These are phyloP conservation scores for Hypoxylon sp. DNA, from an alignment of 2,329 filamentous ascomycete genomes.

Conservation along the genomic window DNA sequence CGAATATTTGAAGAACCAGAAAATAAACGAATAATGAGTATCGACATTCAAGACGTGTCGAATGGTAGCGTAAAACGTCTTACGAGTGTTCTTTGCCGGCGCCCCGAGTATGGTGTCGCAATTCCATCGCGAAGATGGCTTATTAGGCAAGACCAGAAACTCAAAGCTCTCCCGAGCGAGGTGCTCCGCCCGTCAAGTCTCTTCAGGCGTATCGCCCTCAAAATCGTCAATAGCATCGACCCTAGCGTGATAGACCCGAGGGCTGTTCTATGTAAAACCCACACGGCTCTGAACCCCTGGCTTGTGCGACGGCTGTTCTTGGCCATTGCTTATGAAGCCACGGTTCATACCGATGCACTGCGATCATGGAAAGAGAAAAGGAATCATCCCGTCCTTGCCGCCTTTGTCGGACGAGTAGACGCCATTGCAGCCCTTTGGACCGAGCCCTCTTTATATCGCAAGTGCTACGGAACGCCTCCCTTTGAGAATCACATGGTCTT, in stretches of 20 bases:
- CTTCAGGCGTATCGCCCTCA: constrained; percentile 54
- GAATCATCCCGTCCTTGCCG: constrained; percentile 42
- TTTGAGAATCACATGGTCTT: constrained; percentile 51
- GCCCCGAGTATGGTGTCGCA: constrained; percentile 52
- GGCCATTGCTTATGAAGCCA: constrained; percentile 61
- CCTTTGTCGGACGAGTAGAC: constrained; percentile 55
- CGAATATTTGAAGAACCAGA: constrained; percentile 17
- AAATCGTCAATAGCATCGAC: constrained; percentile 51
- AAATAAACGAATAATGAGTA: constrained; percentile 43
- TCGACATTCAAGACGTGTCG: constrained; percentile 49
- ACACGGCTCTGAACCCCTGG: constrained; percentile 59
- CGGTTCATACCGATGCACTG: constrained; percentile 50
- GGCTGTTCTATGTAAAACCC: constrained; percentile 60
- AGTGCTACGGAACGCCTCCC: constrained; percentile 53
- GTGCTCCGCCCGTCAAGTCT: constrained; percentile 51
- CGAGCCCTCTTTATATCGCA: constrained; percentile 54
- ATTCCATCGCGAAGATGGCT: constrained; percentile 58
- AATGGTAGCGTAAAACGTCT: constrained; percentile 53
- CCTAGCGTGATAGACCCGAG: constrained; percentile 49
- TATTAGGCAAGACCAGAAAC: constrained; percentile 53
- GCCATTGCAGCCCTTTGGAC: constrained; percentile 60
- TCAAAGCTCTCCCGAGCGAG: constrained; percentile 49
- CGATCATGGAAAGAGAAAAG: constrained; percentile 48
- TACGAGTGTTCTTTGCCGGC: constrained; percentile 57
- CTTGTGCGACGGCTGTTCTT: constrained; percentile 62